A percentile compares a stretch with the other conserved stretches of the same genome.
Evolutionary conservation across 2,329 filamentous ascomycete species (phyloP).

Genomic region (Ophiocordyceps camponoti-rufipedis): DNA sequence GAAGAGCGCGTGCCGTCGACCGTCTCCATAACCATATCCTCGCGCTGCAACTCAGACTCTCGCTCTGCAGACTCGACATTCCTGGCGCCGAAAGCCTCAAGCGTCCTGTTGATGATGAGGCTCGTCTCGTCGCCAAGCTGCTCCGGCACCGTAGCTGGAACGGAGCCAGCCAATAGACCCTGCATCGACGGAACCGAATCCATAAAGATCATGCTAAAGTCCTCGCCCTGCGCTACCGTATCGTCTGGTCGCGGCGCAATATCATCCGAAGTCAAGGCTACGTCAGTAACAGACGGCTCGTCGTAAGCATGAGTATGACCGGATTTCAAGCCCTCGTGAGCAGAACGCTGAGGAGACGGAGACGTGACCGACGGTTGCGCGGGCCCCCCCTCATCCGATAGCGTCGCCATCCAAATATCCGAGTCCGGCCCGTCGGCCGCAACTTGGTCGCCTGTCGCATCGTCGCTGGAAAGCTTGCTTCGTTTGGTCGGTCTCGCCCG

Average conservation of each 20-base stretch:
- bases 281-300: not conserved
- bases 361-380: conserved; percentile 4
- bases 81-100: conserved; percentile 23
- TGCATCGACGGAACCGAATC: conserved; percentile 34
- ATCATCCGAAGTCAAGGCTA: conserved; percentile 1
- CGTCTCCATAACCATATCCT: no score
- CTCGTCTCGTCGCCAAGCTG: conserved; percentile 38
- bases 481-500: conserved; percentile 9
- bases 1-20: no score
- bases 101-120: conserved; percentile 34
- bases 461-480: conserved; percentile 2
- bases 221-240: conserved; percentile 30
- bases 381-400: conserved; percentile 20
- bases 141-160: conserved; percentile 15
- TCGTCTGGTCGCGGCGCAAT: conserved; percentile 13
- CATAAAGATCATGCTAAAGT: conserved; percentile 42
- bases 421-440: conserved; percentile 10
- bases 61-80: conserved; percentile 2
- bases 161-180: conserved; percentile 17
- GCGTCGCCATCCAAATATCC: conserved; percentile 27
- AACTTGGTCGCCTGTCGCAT: conserved; percentile 7
- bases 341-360: conserved; percentile 1
- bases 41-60: not conserved
- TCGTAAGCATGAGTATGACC: not conserved
- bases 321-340: no score